Conservation (phyloP, 306 rosid genomes). For the Cicer chorassanicum region DNA sequence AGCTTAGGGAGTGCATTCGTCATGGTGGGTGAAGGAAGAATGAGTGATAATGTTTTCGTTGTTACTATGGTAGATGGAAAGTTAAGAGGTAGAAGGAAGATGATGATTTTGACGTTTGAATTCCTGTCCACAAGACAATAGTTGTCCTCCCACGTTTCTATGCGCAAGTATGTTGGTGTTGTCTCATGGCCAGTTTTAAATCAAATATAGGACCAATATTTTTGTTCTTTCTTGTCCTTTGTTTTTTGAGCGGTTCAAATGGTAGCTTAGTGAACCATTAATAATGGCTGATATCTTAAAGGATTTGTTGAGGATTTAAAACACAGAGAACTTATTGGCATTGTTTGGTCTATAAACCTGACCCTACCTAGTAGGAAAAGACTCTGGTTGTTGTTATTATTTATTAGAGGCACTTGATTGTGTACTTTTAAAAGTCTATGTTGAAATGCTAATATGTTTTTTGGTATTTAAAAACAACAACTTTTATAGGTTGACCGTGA, state of each 20-base stretch:
- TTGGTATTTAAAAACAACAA: conserved; percentile 19
- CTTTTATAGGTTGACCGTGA: not conserved
- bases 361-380: conserved; percentile 6
- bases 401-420: not conserved
- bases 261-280: not conserved
- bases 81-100: conserved; percentile 1
- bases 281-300: not conserved
- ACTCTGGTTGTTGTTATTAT: not conserved
- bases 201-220: not conserved
- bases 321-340: conserved; percentile 4
- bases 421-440: conserved; percentile 20
- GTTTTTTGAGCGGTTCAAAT: not conserved
- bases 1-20: not conserved
- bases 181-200: not conserved
- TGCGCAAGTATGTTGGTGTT: not conserved
- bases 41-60: not conserved
- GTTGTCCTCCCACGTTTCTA: not conserved
- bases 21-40: not conserved
- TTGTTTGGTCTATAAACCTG: conserved; percentile 10
- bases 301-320: conserved; percentile 1
- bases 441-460: conserved; percentile 1
- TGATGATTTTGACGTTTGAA: not conserved
- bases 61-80: not conserved
- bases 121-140: not conserved
- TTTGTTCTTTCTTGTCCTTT: not conserved